Evolutionary conservation across 2,329 filamentous ascomycete species (phyloP), one percentile per base, ranked within the genome.

Genomic region (Dothideomycetes sp.): DNA sequence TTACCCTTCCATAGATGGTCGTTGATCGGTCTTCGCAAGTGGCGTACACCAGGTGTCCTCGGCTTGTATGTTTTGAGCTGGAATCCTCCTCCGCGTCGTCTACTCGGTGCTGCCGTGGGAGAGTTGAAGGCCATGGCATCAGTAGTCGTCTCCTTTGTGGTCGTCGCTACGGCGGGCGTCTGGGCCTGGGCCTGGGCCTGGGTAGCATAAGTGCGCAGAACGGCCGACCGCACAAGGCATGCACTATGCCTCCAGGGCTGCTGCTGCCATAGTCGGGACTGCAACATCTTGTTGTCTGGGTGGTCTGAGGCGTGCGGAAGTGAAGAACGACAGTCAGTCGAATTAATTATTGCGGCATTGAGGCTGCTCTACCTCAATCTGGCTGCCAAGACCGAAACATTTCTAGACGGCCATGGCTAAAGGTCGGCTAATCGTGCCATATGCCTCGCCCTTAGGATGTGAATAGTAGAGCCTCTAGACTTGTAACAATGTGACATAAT

Each of bases 1-100:
- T 87, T 74, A 44, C 91, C 91, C 65, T 94, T 95, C 86, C 86
- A 96, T 32, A 98, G 69, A 63, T 98, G 91, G 56, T 95, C 87
- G 64, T 96, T 96, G 64, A 95, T 81, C 11, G 91, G 87, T 30
- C 91, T 78, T 61, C 82, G 83, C 50, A 98, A 70, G 74, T 98
- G 91, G 55, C 91, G 80, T 45, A 94, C 64, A 73, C 91, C 91
- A 10, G 89, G 89, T 1, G 91, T 95, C 53, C 86, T 80, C 24
- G 91, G 91, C 62, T 84, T 96, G 64, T 95, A 98, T 40, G 84
- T 91, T 53, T 85, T 80, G 61, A 96, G 60, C 22, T 64, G 60
- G 46, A 68, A 63, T 46, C 59, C 49, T 8, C 64, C 59, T 41
- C 64, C 60, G 25, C 52, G 54, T 18, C 54, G 51, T 42, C 49